Percentiles rank a stretch among this genome's conserved stretches.
These are phyloP conservation scores for Salmacisia buchloeana DNA, from an alignment of 1,284 basidiomycete species.

Conservation along the genomic window DNA sequence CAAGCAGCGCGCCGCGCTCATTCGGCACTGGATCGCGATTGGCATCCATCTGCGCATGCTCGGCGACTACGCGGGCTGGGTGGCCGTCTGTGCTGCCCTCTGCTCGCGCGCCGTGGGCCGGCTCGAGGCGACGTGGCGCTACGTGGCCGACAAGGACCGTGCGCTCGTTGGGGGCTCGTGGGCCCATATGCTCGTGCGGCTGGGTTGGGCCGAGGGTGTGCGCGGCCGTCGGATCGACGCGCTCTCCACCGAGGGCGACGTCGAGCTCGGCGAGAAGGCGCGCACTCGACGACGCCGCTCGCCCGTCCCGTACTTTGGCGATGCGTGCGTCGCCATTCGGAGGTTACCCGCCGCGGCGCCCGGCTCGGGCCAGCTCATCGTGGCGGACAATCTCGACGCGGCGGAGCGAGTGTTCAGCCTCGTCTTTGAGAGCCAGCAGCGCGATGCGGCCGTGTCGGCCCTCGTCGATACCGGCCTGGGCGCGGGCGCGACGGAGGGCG, in stretches of 20 bases:
- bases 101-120: conserved; percentile 45
- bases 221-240: not conserved
- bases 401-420: conserved; percentile 2
- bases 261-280: not conserved
- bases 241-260: not conserved
- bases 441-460: not conserved
- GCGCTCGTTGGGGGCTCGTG: conserved; percentile 32
- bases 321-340: conserved; percentile 7
- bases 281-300: not conserved
- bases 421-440: not conserved
- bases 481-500: not conserved
- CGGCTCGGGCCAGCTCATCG: conserved; percentile 1
- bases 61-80: conserved; percentile 42
- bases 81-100: conserved; percentile 38
- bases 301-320: conserved; percentile 10
- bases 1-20: conserved; percentile 33
- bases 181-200: conserved; percentile 32
- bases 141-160: conserved; percentile 33
- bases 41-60: conserved; percentile 30
- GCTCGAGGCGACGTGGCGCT: conserved; percentile 43
- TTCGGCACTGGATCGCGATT: conserved; percentile 46
- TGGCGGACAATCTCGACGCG: conserved; percentile 2
- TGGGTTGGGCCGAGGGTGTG: conserved; percentile 41
- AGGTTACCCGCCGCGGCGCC: not conserved
- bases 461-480: not conserved